Base-by-base conservation (phyloP, 441 rosid species). In the Euphorbia celastroides region DNA sequence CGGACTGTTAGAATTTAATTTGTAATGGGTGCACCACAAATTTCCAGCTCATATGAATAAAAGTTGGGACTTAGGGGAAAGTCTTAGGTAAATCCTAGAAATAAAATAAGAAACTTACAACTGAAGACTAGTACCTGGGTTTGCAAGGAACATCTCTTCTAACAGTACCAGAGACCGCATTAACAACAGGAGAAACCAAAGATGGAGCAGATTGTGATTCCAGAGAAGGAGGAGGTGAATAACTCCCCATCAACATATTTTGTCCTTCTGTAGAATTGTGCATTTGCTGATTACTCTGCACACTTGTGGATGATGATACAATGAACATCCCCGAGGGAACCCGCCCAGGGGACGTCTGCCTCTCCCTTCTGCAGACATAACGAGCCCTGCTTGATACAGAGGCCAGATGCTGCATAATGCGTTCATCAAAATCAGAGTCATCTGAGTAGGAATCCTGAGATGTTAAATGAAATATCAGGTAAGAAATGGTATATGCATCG, bases 361-460 rank as follows among this genome's bases (percentile, higher is more conserved):
- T 68, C 41, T 87, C 96, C 78, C 96, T 86, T 79, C 78, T 75
- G 62, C 62, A 77, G 32, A 80, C 63, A 72, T 83, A 71, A 58
- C 67, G 84, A 68, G 81, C 84, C 67, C 86, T 78, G 67, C 82
- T 80, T 0, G 79, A 79, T 66, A 84, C 80, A 77, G 84, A 83
- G 68, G 92, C 84, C 66, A 87, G 71, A 65, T 82, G 97, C 79
- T 77, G 90, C 83, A 87, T 67, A 66, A 90, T 72, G 5, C 69
- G 82, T 67, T 88, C 98, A 57, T 88, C 96, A 66, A 84, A 77
- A 74, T 83, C 87, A 8, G 77, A 77, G 56, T 85, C 88, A 67
- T 82, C 88, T 20, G 80, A 79, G 62, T 71, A 76, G 23, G 79
- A 77, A 70, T 81, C 90, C 90, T 85, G 80, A 56, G 71, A 76